Evolutionary conservation across 305 asterid species (phyloP), one percentile per base, ranked within the genome.

Genomic region (Fraxinus latifolia): DNA sequence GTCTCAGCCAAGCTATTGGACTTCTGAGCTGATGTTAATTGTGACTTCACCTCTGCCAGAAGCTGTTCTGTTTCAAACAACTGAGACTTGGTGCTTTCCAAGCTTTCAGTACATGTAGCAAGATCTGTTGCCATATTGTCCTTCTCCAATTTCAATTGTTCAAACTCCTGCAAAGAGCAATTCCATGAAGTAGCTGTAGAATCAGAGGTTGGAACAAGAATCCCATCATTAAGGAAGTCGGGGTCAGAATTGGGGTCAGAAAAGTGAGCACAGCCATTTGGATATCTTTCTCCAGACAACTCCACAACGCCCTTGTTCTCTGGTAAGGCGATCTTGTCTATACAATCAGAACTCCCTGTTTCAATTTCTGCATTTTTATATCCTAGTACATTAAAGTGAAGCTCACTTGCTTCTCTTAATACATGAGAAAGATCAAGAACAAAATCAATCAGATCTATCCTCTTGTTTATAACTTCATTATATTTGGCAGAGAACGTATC

Each of bases 1-100:
- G 97, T 96, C 88, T 94, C 99, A 55, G 97, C 91, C 89, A 96
- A 90, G 89, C 97, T 88, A 85, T 92, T 93, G 79, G 90, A 87
- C 88, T 88, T 94, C 82, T 89, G 94, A 80, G 97, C 92, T 68
- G 93, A 92, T 72, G 90, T 80, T 84, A 96, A 84, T 82, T 93
- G 96, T 50, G 94, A 90, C 90, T 87, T 93, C 32, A 88, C 90
- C 87, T 94, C 99, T 25, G 94, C 91, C 4, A 94, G 88, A 85
- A 89, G 91, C 72, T 87, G 89, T 82, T 92, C 97, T 6, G 93
- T 92, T 83, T 92, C 97, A 42, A 82, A 73, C 85, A 96, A 82
- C 88, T 90, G 96, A 44, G 90, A 79, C 88, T 90, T 94, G 50
- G 93, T 89, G 86, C 78, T 88, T 84, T 91, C 97, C 78, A 92